A percentile compares a stretch with the other conserved stretches of the same genome.
Conservation (phyloP, 495 filamentous ascomycete species). For the Hypomontagnella monticulosa region DNA sequence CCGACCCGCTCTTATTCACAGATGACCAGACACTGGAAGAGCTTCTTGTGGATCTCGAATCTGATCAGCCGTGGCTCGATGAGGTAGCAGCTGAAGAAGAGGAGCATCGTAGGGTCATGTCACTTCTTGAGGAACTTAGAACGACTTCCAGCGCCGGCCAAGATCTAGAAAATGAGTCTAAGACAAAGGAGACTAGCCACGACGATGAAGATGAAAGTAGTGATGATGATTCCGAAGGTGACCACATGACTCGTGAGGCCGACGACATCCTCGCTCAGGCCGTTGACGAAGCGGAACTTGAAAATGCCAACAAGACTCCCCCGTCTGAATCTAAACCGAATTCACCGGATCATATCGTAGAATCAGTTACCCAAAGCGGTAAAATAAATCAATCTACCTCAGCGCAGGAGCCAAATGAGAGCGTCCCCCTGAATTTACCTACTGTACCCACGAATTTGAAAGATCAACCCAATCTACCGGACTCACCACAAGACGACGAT, state of each 20-base stretch:
- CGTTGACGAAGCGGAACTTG: slow-evolving; percentile 50
- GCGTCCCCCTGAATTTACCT: slow-evolving; percentile 45
- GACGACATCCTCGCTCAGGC: slow-evolving; percentile 49
- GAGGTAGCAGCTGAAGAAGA: slow-evolving; percentile 42
- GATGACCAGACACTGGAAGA: slow-evolving; percentile 51
- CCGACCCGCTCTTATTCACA: slow-evolving; percentile 35
- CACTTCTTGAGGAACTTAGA: slow-evolving; percentile 42
- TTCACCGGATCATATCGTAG: slow-evolving; percentile 17
- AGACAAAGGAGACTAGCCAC: not conserved
- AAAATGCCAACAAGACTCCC: slow-evolving; percentile 29
- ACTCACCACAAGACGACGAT: slow-evolving; percentile 20
- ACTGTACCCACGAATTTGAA: slow-evolving; percentile 48
- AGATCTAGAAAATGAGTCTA: not conserved
- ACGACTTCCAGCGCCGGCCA: slow-evolving; percentile 13
- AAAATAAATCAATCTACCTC: not conserved
- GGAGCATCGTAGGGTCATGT: slow-evolving; percentile 38
- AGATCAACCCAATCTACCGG: slow-evolving; percentile 29
- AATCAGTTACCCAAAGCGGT: slow-evolving; percentile 1
- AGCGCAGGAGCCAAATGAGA: slow-evolving; percentile 3
- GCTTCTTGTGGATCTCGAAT: slow-evolving; percentile 49
- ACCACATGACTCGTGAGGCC: slow-evolving; percentile 48
- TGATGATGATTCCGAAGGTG: slow-evolving; percentile 54
- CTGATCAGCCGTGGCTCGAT: slow-evolving; percentile 40
- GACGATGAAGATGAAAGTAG: slow-evolving; percentile 31
- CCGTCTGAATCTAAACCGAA: slow-evolving; percentile 10